Conservation (phyloP, 2,329 filamentous ascomycete species). For the Rhytidhysteron rufulum region DNA sequence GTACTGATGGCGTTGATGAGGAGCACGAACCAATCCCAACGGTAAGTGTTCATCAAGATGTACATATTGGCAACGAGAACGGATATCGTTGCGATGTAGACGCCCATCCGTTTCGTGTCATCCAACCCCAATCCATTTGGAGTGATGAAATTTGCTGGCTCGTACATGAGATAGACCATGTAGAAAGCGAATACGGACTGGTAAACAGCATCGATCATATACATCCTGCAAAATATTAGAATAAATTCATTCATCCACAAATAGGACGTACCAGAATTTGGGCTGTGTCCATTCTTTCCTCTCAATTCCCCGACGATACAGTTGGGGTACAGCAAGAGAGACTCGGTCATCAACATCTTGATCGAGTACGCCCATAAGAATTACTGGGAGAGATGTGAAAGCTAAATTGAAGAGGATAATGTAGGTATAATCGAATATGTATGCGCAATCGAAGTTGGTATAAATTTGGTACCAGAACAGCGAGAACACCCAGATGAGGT, state of each 20-base stretch:
- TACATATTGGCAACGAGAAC: slow-evolving; percentile 90
- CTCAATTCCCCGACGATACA: slow-evolving; percentile 94
- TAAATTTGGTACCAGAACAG: slow-evolving; percentile 98
- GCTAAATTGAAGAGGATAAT: slow-evolving; percentile 95
- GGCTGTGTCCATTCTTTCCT: slow-evolving; percentile 91
- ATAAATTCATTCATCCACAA: background rate
- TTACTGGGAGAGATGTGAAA: slow-evolving; percentile 92
- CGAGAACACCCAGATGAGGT: slow-evolving; percentile 93
- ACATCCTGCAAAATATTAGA: slow-evolving; percentile 48
- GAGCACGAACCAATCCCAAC: slow-evolving; percentile 96
- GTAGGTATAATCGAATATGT: slow-evolving; percentile 96
- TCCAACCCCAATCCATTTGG: slow-evolving; percentile 70
- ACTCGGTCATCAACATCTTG: slow-evolving; percentile 95
- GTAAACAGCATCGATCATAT: slow-evolving; percentile 93
- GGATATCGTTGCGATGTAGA: slow-evolving; percentile 79
- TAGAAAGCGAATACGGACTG: slow-evolving; percentile 93
- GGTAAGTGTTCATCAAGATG: slow-evolving; percentile 92
- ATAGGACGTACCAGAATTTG: slow-evolving; percentile 81
- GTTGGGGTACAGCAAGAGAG: slow-evolving; percentile 87
- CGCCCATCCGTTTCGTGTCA: slow-evolving; percentile 79
- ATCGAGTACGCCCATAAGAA: slow-evolving; percentile 93
- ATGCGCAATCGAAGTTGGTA: slow-evolving; percentile 93
- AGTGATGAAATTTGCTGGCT: slow-evolving; percentile 64
- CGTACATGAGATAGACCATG: slow-evolving; percentile 80
- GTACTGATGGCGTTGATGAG: slow-evolving; percentile 79